Percentiles rank a stretch among this genome's conserved stretches.
Evolutionary conservation across 2,329 filamentous ascomycete species (phyloP).

Genomic region (Lasiodiplodia sp.): DNA sequence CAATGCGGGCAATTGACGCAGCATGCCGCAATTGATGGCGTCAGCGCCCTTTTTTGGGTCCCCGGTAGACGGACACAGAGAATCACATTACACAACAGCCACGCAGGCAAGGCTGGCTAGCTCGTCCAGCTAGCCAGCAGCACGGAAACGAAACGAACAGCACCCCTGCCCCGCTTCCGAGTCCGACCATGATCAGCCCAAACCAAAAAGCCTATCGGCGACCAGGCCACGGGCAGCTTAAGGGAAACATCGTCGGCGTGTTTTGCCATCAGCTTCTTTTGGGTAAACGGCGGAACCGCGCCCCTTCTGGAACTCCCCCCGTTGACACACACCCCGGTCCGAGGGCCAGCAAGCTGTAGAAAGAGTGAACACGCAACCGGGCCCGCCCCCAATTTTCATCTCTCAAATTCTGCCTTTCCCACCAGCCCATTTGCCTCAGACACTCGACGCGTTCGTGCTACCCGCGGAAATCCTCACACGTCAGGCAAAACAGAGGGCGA

Average conservation of each 20-base stretch:
- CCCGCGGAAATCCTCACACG: not conserved
- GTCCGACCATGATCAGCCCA: slow-evolving; percentile 13
- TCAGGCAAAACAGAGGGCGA: slow-evolving; percentile 3
- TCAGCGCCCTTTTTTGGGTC: not conserved
- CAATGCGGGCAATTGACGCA: slow-evolving; percentile 2
- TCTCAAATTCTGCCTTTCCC: slow-evolving; percentile 13
- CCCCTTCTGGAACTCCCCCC: slow-evolving; percentile 21
- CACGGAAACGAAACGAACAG: slow-evolving; percentile 14
- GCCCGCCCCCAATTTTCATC: slow-evolving; percentile 24
- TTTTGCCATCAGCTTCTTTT: not conserved
- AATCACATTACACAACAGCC: slow-evolving; percentile 23
- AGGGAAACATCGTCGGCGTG: slow-evolving; percentile 5
- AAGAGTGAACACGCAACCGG: slow-evolving; percentile 18
- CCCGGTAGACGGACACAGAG: not conserved
- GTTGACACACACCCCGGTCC: slow-evolving; percentile 2
- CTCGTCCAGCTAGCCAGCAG: slow-evolving; percentile 13
- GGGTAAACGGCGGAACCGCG: slow-evolving; percentile 7
- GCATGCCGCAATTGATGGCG: slow-evolving; percentile 12
- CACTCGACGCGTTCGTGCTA: not conserved
- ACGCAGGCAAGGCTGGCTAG: slow-evolving; percentile 25
- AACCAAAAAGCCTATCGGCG: slow-evolving; percentile 23
- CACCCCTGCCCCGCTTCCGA: slow-evolving; percentile 18
- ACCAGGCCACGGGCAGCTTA: not conserved
- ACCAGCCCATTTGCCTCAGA: slow-evolving; percentile 8
- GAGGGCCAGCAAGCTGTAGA: not conserved